phyloP scores from a whole-genome alignment of 164 flowering plant species.

The Berberis vulgaris region DNA sequence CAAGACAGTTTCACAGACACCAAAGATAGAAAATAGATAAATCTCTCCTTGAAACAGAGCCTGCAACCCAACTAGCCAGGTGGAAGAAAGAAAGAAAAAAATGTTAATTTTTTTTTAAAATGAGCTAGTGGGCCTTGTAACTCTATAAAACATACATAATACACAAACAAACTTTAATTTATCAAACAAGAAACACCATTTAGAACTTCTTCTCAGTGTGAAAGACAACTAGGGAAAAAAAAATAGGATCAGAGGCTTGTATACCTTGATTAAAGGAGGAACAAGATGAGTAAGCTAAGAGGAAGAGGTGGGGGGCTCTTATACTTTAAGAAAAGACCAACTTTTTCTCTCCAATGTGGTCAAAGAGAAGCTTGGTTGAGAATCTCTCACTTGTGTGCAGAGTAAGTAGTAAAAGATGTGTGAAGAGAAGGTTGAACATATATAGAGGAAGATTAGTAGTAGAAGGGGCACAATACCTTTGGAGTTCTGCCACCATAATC shows the following conservation, averaged over 20 bases:
- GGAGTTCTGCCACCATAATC: slow-evolving; percentile 65
- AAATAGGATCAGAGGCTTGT: background rate
- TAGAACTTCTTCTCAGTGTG: no score
- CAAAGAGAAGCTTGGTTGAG: background rate
- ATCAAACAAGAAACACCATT: no score
- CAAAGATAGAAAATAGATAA: background rate
- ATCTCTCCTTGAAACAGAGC: background rate
- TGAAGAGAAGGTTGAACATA: background rate
- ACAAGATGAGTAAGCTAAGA: background rate
- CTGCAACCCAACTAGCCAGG: no score
- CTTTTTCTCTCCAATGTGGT: slow-evolving; percentile 32
- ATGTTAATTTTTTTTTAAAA: no score
- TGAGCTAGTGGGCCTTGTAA: no score
- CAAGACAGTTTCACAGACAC: background rate
- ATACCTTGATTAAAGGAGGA: background rate
- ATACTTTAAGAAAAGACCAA: slow-evolving; percentile 40
- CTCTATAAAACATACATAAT: no score
- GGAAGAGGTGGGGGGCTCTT: slow-evolving; percentile 21
- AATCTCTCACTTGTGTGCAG: background rate
- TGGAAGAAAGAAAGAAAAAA: no score
- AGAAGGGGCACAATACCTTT: slow-evolving; percentile 7
- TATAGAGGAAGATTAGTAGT: slow-evolving; percentile 8
- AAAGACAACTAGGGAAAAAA: background rate
- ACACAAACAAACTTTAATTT: no score
- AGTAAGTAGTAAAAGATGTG: background rate